Conservation (phyloP, 2,329 filamentous ascomycete species). For the Colletotrichum ledebouriae region DNA sequence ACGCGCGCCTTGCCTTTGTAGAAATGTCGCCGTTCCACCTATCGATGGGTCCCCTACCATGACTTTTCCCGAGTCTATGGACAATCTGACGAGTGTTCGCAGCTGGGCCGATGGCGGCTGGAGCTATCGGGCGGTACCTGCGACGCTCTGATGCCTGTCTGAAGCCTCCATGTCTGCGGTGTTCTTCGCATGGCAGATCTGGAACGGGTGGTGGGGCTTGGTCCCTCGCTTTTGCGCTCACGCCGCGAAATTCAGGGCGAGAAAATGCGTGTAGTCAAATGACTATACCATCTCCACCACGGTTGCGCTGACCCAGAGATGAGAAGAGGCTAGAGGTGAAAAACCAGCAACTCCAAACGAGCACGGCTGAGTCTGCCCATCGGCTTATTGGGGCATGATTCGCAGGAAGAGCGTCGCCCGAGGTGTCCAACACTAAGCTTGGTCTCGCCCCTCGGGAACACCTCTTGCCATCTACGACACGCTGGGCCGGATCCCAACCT, state of each 20-base stretch:
- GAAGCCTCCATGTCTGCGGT: slow-evolving; percentile 3
- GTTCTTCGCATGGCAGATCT: slow-evolving; percentile 10
- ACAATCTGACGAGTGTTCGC: not conserved
- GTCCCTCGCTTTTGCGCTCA: slow-evolving; percentile 31
- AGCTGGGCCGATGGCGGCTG: slow-evolving; percentile 1
- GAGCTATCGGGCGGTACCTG: slow-evolving; percentile 24
- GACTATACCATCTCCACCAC: slow-evolving; percentile 22
- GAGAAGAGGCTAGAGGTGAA: not conserved
- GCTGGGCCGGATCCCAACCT: not conserved
- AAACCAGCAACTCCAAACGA: slow-evolving; percentile 2
- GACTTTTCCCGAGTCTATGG: not conserved
- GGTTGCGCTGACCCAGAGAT: slow-evolving; percentile 3
- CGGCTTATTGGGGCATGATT: slow-evolving; percentile 17
- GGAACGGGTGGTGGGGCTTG: not conserved
- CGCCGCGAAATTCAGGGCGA: slow-evolving; percentile 13
- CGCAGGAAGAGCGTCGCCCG: slow-evolving; percentile 20
- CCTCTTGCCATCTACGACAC: not conserved
- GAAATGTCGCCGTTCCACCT: slow-evolving; percentile 29
- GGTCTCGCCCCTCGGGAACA: slow-evolving; percentile 1
- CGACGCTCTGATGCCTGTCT: slow-evolving; percentile 12
- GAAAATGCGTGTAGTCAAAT: slow-evolving; percentile 34
- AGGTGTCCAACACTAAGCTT: slow-evolving; percentile 12
- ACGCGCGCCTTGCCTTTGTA: slow-evolving; percentile 21
- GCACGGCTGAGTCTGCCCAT: slow-evolving; percentile 11
- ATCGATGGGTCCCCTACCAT: not conserved